phyloP scores from a whole-genome alignment of 805 yeast genomes.

The Candida railenensis region DNA sequence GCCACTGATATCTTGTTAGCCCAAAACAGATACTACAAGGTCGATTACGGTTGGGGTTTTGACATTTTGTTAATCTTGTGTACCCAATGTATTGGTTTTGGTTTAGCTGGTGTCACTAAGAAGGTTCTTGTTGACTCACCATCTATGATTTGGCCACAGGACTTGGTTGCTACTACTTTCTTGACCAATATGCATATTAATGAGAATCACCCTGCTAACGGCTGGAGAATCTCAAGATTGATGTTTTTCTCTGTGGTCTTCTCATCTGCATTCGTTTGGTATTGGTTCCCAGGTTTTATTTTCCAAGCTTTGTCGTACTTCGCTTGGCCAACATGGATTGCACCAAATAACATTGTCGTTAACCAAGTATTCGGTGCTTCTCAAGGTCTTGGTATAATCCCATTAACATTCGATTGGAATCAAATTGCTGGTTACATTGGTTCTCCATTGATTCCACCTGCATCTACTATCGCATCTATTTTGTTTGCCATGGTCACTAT shows the following conservation, averaged over 20 bases:
- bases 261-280: constrained; percentile 44
- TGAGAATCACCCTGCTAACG: constrained; percentile 53
- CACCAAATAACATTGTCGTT: constrained; percentile 56
- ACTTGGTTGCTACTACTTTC: constrained; percentile 58
- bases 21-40: constrained; percentile 46
- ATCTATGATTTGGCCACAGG: constrained; percentile 70
- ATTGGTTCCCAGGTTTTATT: constrained; percentile 62
- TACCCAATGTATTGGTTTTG: constrained; percentile 65
- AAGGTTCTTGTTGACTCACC: constrained; percentile 62
- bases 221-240: constrained; percentile 60
- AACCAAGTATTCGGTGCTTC: constrained; percentile 64
- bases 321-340: constrained; percentile 67
- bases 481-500: constrained; percentile 21
- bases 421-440: constrained; percentile 56
- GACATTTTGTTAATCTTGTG: constrained; percentile 51
- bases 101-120: constrained; percentile 62
- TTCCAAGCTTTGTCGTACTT: constrained; percentile 59
- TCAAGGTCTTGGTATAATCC: constrained; percentile 64
- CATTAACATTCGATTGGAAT: constrained; percentile 70
- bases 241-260: constrained; percentile 46
- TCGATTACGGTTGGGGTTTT: constrained; percentile 52
- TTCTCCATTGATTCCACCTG: constrained; percentile 66
- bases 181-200: constrained; percentile 50
- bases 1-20: constrained; percentile 58
- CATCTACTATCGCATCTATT: constrained; percentile 46